phyloP scores from a whole-genome alignment of 495 filamentous ascomycete genomes.

The Hypoxylon cercidicola region DNA sequence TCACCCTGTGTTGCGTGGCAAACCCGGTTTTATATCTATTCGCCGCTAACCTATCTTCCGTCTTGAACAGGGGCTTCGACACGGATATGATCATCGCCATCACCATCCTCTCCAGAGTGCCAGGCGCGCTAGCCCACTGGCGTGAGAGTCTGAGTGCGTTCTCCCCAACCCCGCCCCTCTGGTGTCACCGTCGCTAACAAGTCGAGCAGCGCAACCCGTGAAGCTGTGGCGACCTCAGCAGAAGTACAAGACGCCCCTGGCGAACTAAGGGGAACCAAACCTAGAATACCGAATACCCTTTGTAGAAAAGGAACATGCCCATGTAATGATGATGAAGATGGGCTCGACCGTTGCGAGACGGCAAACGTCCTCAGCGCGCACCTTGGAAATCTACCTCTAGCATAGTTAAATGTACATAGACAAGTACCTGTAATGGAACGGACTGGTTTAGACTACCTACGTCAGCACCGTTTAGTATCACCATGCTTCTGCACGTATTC shows the following conservation, averaged over 20 bases:
- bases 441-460: neutral
- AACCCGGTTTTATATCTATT: neutral
- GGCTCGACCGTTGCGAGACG: neutral
- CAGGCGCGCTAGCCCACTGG: conserved; percentile 48
- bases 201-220: conserved; percentile 40
- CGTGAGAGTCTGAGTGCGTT: conserved; percentile 46
- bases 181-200: conserved; percentile 8
- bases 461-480: neutral
- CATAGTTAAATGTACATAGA: conserved; percentile 1
- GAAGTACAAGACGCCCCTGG: conserved; percentile 38
- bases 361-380: neutral
- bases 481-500: neutral
- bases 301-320: neutral
- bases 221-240: conserved; percentile 45
- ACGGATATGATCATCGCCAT: conserved; percentile 43
- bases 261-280: conserved; percentile 30
- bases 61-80: conserved; percentile 38
- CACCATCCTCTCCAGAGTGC: conserved; percentile 42
- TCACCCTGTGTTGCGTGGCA: neutral
- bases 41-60: conserved; percentile 8
- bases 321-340: conserved; percentile 2
- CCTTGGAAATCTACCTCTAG: conserved; percentile 2
- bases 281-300: neutral
- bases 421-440: neutral
- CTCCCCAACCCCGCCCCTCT: conserved; percentile 7